Evolutionary conservation across 164 flowering plant genomes (phyloP).

Genomic region (Nelumbo lutea): DNA sequence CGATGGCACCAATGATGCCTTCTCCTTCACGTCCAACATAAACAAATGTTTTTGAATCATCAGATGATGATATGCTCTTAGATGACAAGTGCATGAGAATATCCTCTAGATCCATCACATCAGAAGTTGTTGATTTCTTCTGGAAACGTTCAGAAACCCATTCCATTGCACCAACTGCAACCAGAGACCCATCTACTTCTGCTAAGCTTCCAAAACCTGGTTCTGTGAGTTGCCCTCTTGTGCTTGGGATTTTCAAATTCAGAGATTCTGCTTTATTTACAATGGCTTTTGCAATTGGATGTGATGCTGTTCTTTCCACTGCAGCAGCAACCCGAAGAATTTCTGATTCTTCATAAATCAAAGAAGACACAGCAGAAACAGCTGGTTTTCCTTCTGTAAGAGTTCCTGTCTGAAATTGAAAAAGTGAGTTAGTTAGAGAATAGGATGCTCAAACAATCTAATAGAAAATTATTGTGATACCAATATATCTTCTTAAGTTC

Average conservation of each 20-base stretch:
- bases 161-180: conserved; percentile 73
- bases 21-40: conserved; percentile 94
- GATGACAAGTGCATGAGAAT: conserved; percentile 34
- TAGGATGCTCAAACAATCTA: background rate
- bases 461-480: background rate
- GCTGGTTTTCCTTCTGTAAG: conserved; percentile 92
- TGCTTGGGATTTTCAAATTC: conserved; percentile 57
- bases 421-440: conserved; percentile 7
- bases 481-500: background rate
- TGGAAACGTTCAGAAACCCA: conserved; percentile 82
- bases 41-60: conserved; percentile 66
- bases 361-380: conserved; percentile 68
- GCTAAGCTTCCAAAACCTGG: conserved; percentile 94
- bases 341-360: conserved; percentile 52
- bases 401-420: conserved; percentile 76
- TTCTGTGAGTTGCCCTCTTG: conserved; percentile 77
- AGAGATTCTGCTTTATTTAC: conserved; percentile 64
- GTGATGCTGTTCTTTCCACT: conserved; percentile 89
- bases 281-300: conserved; percentile 92
- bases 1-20: conserved; percentile 88
- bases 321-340: conserved; percentile 87
- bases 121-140: conserved; percentile 29
- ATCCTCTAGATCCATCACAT: conserved; percentile 43
- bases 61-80: conserved; percentile 28
- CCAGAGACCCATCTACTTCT: conserved; percentile 80